Evolutionary conservation across 192 early-diverging fungal species (phyloP), one percentile per base, ranked within the genome.

Genomic region (Spizellomyces punctatus): DNA sequence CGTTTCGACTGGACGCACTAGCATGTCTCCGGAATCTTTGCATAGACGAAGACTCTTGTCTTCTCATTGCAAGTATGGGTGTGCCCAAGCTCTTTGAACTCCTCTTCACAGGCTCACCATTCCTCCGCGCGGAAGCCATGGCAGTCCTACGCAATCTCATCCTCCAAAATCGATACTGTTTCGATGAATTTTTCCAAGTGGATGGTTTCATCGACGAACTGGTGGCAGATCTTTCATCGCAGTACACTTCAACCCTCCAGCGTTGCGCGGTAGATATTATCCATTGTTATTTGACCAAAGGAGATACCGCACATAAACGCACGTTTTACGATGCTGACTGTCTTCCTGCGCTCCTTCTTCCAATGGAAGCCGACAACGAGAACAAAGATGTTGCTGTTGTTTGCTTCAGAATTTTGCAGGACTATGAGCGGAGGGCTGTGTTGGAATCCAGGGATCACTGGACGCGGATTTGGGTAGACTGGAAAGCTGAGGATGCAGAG

Each of bases 71-170:
- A 14, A 44, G 55, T 10, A n/a, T 67, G 45, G 73, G 73, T 8
- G 9, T 12, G 10, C 10, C 73, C 12, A 72, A 49, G 16, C 46
- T 74, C 16, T 45, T 74, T 21, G 57, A 57, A 5, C 9, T 54
- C 42, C 52, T 73, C 9, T 59, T 73, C 42, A 59, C 50, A 45
- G 50, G n/a, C 19, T 21, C 55, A 19, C 9, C 56, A 1, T 10
- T 9, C n/a, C 17, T 69, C 22, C 67, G 67, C 17, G 21, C 10
- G 12, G 57, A 61, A 42, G 36, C n/a, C n/a, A 10, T 69, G 41
- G 27, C 63, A 10, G 49, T 74, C 6, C 17, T 74, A n/a, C 55
- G 73, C 55, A 74, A 74, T 50, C 60, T 74, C 10, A 63, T 74
- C 43, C 49, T 68, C 14, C 73, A 74, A 55, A 74, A 63, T 66